Evolutionary conservation across 768 basidiomycete species (phyloP).

Genomic region (Leccinum aurantiacum): DNA sequence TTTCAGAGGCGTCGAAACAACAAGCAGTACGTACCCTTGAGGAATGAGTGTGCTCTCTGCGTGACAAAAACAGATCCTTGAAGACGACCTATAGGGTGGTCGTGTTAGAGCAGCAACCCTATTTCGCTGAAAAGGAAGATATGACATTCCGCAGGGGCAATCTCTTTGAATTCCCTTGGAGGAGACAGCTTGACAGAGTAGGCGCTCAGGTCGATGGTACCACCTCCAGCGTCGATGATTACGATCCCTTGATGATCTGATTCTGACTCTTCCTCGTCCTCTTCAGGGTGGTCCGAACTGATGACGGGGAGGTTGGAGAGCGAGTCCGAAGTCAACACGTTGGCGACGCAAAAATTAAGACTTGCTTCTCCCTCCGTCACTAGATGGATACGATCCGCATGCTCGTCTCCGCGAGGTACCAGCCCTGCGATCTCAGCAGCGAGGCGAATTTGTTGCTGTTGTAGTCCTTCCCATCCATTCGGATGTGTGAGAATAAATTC

Average conservation of each 20-base stretch:
- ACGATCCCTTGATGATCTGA: slow-evolving; percentile 37
- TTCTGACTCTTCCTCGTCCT: slow-evolving; percentile 1
- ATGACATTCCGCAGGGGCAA: slow-evolving; percentile 34
- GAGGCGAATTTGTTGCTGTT: slow-evolving; percentile 30
- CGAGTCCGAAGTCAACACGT: slow-evolving; percentile 38
- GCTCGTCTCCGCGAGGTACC: slow-evolving; percentile 15
- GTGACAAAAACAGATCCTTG: slow-evolving; percentile 42
- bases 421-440: slow-evolving; percentile 29
- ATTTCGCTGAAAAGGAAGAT: neutral
- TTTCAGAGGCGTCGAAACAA: neutral
- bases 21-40: slow-evolving; percentile 23
- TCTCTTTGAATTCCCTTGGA: slow-evolving; percentile 31
- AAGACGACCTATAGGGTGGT: slow-evolving; percentile 35
- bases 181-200: slow-evolving; percentile 29
- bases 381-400: slow-evolving; percentile 22
- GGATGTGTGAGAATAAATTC: slow-evolving; percentile 32
- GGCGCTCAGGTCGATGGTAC: slow-evolving; percentile 40
- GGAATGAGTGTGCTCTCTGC: slow-evolving; percentile 25
- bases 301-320: slow-evolving; percentile 11
- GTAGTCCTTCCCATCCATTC: slow-evolving; percentile 34
- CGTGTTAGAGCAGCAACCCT: neutral
- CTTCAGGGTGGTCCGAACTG: neutral
- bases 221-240: slow-evolving; percentile 46
- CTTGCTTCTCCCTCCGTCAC: slow-evolving; percentile 30
- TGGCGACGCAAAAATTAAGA: slow-evolving; percentile 41